Base-by-base conservation (phyloP, 1,284 basidiomycete genomes). In the Acaromyces ingoldii region DNA sequence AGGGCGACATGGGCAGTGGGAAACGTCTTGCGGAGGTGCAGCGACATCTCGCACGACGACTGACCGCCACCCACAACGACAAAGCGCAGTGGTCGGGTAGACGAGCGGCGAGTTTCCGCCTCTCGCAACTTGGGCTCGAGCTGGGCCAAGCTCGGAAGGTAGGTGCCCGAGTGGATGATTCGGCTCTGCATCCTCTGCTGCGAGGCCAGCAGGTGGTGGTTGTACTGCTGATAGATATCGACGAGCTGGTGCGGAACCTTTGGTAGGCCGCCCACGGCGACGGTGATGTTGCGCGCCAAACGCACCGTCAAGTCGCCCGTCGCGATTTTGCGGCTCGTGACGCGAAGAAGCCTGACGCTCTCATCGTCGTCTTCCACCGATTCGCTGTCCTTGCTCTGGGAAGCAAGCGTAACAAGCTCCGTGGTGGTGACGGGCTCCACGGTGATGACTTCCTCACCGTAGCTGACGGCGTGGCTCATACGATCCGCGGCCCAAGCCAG, bases 31-130 rank as follows among this genome's bases (percentile, higher is more conserved):
- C 65, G 65, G 22, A 75, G 61, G 53, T 75, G 70, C 51, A 70
- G 56, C 25, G 64, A 24, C 56, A 72, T 70, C 53, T 75, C 72
- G 13, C 67, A 70, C 26, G 65, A 53, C 17, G 68, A 71, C 55
- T 75, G 72, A 2, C 72, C 72, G 26, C 63, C 63, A n/a, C 72
- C 72, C 25, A 75, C 47, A 21, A 75, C 67, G 11, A 69, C 72
- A 15, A 75, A 53, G 10, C 63, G 62, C 15, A 72, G 61, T 11
- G 65, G 30, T 24, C n/a, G 51, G 22, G 30, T 60, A 50, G 13
- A 51, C 44, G 15, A 53, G 26, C 48, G 31, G 34, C 19, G 28
- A 37, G 49, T 41, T 21, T 49, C 53, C 15, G 44, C 29, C 10
- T 41, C 44, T 26, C 60, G 61, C 26, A 74, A 58, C 19, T 38